Conservation (phyloP, 139 green algal genomes). For the Chlorella vulgaris region DNA sequence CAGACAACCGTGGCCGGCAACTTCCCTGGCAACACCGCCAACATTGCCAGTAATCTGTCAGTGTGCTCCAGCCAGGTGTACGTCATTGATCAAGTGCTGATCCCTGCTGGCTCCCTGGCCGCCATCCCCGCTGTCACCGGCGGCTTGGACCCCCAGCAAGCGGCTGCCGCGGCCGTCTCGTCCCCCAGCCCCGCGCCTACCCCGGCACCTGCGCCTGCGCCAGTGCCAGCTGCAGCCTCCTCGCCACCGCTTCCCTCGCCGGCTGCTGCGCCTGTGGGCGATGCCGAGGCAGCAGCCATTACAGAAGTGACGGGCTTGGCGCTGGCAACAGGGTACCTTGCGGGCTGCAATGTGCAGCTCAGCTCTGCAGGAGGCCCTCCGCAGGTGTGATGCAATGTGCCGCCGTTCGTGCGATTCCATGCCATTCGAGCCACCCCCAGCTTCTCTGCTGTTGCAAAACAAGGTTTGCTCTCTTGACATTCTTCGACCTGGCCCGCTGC, state of each 20-base stretch:
- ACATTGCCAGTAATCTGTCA: neutral
- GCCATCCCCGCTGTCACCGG: slow-evolving; percentile 10
- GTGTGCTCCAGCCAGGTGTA: neutral
- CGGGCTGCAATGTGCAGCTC: slow-evolving; percentile 22
- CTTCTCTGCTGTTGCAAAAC: neutral
- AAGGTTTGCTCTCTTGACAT: neutral
- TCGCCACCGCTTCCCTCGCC: neutral
- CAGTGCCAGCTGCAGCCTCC: neutral
- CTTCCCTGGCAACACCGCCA: slow-evolving; percentile 20
- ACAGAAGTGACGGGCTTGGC: neutral
- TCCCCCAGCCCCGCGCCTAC: neutral
- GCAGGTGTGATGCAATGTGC: neutral
- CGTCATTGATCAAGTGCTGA: slow-evolving; percentile 26
- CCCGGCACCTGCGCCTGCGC: neutral
- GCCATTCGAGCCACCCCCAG: no score
- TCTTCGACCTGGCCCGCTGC: neutral
- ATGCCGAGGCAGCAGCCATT: neutral
- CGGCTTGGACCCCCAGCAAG: neutral
- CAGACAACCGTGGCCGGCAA: slow-evolving; percentile 23
- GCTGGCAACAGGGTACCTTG: neutral
- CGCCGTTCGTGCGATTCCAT: no score
- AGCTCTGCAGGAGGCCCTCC: neutral
- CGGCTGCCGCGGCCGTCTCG: neutral
- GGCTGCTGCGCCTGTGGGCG: neutral
- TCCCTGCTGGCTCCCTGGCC: slow-evolving; percentile 29